Evolutionary conservation across 2,329 filamentous ascomycete genomes (phyloP).

Genomic region (Aspergillus unguis): DNA sequence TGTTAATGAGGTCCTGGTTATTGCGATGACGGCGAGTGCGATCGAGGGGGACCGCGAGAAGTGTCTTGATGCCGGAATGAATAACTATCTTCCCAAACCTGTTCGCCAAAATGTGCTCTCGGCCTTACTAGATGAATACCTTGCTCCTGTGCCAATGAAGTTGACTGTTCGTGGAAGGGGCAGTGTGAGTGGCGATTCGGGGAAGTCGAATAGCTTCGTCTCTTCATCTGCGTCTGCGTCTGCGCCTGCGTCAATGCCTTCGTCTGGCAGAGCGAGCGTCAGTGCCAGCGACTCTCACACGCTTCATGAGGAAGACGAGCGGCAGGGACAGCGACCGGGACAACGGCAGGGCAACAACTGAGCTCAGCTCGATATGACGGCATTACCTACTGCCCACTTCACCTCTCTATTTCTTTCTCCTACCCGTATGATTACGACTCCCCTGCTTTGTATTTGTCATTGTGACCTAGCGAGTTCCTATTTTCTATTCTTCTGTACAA

Average conservation of each 20-base stretch:
- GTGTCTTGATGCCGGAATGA: constrained; percentile 94
- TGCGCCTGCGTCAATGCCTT: not conserved
- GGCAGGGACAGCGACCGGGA: too few species aligned
- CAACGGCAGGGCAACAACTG: too few species aligned
- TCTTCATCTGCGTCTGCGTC: not conserved
- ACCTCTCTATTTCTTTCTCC: too few species aligned
- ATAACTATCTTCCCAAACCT: constrained; percentile 93
- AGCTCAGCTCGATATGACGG: too few species aligned
- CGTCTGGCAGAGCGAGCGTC: too few species aligned
- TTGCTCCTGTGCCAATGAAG: constrained; percentile 48
- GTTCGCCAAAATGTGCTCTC: constrained; percentile 86
- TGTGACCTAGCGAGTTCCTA: not conserved
- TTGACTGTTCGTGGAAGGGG: constrained; percentile 30
- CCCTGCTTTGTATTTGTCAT: not conserved
- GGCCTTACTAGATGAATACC: constrained; percentile 71
- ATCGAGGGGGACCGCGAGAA: constrained; percentile 95
- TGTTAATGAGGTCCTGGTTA: constrained; percentile 81
- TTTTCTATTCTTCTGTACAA: not conserved
- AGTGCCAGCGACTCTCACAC: not conserved
- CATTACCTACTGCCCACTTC: too few species aligned
- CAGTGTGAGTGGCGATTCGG: constrained; percentile 21
- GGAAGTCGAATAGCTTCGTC: not conserved
- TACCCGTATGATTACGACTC: not conserved
- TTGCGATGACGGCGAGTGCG: constrained; percentile 94
- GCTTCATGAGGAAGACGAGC: not conserved